Conservation (phyloP, 1,139 yeast genomes). For the Geotrichum europaeum region DNA sequence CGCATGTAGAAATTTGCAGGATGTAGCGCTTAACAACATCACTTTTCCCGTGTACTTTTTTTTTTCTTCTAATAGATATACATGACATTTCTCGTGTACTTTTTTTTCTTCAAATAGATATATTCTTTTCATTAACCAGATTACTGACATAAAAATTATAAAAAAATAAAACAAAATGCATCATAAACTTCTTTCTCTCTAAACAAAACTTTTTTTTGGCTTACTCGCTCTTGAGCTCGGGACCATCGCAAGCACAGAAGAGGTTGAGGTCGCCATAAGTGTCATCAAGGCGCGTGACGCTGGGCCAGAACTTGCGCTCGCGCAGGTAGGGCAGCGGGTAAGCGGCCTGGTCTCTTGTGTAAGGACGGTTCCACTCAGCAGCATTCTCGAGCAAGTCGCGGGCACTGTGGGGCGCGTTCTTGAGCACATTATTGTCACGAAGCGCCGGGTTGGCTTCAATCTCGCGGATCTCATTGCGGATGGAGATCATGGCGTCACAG, state of each 20-base stretch:
- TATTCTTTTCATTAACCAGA: too few species aligned
- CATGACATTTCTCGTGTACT: too few species aligned
- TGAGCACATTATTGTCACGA: conserved; percentile 55
- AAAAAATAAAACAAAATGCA: neutral
- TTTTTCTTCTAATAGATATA: too few species aligned
- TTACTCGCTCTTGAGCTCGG: conserved; percentile 19
- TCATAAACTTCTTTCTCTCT: neutral
- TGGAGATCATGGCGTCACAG: conserved; percentile 77
- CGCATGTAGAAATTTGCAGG: too few species aligned
- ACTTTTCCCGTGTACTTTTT: too few species aligned
- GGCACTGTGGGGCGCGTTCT: conserved; percentile 89
- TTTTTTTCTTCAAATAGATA: too few species aligned
- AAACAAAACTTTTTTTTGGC: neutral
- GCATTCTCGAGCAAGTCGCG: conserved; percentile 54
- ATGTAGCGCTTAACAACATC: too few species aligned
- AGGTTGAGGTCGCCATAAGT: conserved; percentile 90
- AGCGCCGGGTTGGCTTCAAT: conserved; percentile 50
- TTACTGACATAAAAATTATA: too few species aligned
- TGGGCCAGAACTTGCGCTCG: conserved; percentile 86
- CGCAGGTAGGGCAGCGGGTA: conserved; percentile 75
- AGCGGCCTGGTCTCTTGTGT: conserved; percentile 89
- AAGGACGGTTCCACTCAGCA: conserved; percentile 76
- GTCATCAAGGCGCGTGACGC: conserved; percentile 87
- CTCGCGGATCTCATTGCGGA: conserved; percentile 77
- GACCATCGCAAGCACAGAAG: conserved; percentile 73